Evolutionary conservation across 2,329 filamentous ascomycete genomes (phyloP).

Genomic region (Arthrinium phaeospermum): DNA sequence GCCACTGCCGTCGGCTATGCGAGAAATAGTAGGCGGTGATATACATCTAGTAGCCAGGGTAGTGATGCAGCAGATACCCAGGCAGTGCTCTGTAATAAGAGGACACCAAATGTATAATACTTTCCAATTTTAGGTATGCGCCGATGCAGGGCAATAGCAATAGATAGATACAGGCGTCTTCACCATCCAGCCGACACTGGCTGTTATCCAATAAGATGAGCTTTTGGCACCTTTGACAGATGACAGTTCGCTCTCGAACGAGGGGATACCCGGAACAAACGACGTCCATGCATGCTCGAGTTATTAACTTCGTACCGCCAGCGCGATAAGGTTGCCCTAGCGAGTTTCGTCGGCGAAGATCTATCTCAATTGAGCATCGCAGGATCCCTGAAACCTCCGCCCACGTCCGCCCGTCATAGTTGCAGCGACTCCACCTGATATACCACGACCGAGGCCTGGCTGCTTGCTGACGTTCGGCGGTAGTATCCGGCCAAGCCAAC

Average conservation of each 20-base stretch:
- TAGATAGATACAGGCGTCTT: background rate
- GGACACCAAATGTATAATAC: background rate
- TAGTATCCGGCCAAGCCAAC: background rate
- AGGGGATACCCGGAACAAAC: background rate
- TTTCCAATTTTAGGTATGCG: background rate
- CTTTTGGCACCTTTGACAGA: background rate
- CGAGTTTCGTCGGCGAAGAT: slow-evolving; percentile 3
- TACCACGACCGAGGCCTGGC: background rate
- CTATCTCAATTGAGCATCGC: slow-evolving; percentile 15
- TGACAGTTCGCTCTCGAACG: background rate
- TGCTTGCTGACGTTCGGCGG: background rate
- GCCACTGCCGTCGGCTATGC: background rate
- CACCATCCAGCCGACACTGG: background rate
- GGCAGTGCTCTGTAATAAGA: background rate
- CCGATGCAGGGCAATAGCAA: background rate
- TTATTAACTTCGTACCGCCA: background rate
- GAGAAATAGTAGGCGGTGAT: background rate
- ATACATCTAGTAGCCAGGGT: background rate
- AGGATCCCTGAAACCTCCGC: background rate
- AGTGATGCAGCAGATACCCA: background rate
- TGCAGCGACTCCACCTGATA: slow-evolving; percentile 12
- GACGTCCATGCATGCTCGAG: background rate
- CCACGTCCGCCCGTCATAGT: background rate
- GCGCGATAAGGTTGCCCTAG: background rate
- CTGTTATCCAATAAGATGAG: background rate